Percentiles rank a stretch among this genome's conserved stretches.
Conservation (phyloP, 2,329 filamentous ascomycete species). For the Sphaerulina musiva region DNA sequence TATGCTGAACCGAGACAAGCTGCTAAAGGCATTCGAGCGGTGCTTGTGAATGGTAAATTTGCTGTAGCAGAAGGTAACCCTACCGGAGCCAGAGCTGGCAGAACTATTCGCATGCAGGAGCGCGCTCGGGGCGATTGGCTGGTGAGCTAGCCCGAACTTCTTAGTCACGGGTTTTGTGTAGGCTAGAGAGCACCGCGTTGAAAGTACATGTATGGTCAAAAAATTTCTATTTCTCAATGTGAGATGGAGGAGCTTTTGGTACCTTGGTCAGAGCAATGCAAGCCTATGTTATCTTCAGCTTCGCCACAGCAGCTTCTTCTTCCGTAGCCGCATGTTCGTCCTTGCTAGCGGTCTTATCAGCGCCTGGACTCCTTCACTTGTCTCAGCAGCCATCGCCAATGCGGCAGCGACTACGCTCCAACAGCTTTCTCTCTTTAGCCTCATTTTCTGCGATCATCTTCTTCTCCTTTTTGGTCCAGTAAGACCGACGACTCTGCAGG, state of each 20-base stretch:
- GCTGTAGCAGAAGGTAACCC: conserved; percentile 24
- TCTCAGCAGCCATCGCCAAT: not conserved
- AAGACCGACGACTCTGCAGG: not conserved
- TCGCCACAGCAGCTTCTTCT: not conserved
- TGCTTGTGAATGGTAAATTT: conserved; percentile 25
- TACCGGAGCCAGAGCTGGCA: conserved; percentile 20
- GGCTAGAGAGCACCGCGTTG: not conserved
- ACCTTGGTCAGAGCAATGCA: not conserved
- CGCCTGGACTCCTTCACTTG: not conserved
- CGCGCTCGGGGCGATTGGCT: not conserved
- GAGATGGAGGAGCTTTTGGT: too few relatives aligned
- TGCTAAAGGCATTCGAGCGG: conserved; percentile 24
- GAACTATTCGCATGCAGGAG: conserved; percentile 19
- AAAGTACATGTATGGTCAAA: not conserved
- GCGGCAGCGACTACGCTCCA: not conserved
- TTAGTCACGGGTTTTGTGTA: too few relatives aligned
- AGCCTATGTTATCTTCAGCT: not conserved
- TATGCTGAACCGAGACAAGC: conserved; percentile 24
- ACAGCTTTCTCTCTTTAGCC: conserved; percentile 1
- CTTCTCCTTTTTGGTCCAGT: conserved; percentile 9
- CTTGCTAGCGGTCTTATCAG: too few relatives aligned
- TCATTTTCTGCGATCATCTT: conserved; percentile 3
- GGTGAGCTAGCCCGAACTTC: not conserved
- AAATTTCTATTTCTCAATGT: not conserved
- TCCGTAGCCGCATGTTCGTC: not conserved